Evolutionary conservation across 2,329 filamentous ascomycete genomes (phyloP), one percentile per base, ranked within the genome.

Genomic region (Alternaria atra): DNA sequence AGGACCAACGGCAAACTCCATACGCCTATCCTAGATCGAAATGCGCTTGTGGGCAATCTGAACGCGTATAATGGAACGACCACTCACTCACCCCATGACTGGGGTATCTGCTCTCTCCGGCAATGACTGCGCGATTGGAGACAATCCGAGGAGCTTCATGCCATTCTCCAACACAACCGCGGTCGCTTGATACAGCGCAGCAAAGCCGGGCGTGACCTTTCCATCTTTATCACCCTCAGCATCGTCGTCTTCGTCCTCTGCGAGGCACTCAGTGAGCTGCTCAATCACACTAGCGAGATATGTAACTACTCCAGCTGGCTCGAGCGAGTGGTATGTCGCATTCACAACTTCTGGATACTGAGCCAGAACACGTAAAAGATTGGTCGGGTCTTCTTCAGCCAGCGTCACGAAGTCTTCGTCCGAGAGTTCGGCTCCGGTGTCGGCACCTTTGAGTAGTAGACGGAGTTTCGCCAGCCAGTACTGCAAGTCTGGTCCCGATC

Each of bases 271-370:
- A 1, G 63, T 50, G 27, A 78, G 58, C 34, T 74, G 72, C 34
- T 71, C 67, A 25, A 63, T 68, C 29, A 77, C 61, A 30, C 55
- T 70, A 10, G 62, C 48, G n/a, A 78, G 61, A 54, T 76, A 78
- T 9, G 62, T 60, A 13, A 73, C 63, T 7, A 78, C 67, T 13
- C 59, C 62, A 20, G 73, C 65, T 10, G 74, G 68, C 43, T 78
- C 74, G 5, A 75, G 65, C 1, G 70, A 70, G 9, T 69, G 64
- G 35, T 71, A 73, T 0, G 69, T 65, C 13, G 67, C 57, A 17
- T 71, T 66, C 4, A 68, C 63, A 7, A 76, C 68, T 30, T 77
- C 74, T 0, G 74, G 73, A 52, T 75, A 77, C 48, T 77, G 74
- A 1, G 65, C 65, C 4, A 78, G 65, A 20, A 71, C 40, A 10